Conservation (phyloP, 345 rosid species). For the Ricinus communis region DNA sequence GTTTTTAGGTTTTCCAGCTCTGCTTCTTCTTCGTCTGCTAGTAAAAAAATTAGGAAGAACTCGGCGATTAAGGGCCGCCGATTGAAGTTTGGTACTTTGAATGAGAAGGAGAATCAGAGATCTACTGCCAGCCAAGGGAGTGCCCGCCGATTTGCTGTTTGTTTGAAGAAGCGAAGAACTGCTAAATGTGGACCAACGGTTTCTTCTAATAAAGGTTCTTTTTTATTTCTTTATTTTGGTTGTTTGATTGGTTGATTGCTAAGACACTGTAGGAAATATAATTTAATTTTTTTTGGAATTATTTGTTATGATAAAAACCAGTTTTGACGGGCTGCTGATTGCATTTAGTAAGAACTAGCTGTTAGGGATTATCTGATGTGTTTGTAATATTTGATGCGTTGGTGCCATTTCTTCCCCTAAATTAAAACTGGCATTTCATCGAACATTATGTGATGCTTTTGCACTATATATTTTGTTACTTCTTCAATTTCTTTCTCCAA, state of each 20-base stretch:
- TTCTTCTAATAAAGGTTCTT: slow-evolving; percentile 50
- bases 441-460: background rate
- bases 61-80: slow-evolving; percentile 26
- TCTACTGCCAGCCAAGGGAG: slow-evolving; percentile 31
- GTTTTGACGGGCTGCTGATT: too few species aligned
- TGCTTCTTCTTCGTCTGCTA: slow-evolving; percentile 45
- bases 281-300: too few species aligned
- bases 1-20: slow-evolving; percentile 77
- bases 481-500: too few species aligned
- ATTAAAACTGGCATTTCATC: background rate
- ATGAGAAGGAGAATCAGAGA: slow-evolving; percentile 28
- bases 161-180: slow-evolving; percentile 65
- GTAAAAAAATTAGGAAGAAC: slow-evolving; percentile 36
- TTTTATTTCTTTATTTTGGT: background rate
- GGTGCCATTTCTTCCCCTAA: background rate
- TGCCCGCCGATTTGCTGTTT: slow-evolving; percentile 39
- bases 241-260: background rate
- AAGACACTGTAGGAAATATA: background rate
- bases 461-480: too few species aligned
- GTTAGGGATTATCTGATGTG: too few species aligned
- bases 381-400: too few species aligned
- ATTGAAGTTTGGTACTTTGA: slow-evolving; percentile 20
- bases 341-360: too few species aligned
- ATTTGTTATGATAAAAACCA: too few species aligned
- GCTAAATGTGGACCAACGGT: slow-evolving; percentile 41